Evolutionary conservation across 768 basidiomycete species (phyloP).

Genomic region (Tephrocybe sp.): DNA sequence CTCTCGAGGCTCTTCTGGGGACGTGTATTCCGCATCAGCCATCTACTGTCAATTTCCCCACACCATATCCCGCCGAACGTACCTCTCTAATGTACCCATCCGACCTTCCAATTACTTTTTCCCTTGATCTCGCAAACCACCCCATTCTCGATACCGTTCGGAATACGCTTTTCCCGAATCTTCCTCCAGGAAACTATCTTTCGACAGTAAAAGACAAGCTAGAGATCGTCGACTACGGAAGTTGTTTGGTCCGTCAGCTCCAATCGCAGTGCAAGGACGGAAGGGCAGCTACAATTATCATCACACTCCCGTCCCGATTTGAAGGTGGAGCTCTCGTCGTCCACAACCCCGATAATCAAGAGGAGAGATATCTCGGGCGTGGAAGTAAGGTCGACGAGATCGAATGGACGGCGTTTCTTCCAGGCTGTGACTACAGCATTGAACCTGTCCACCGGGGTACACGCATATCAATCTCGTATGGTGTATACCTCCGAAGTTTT

Average conservation of each 20-base stretch:
- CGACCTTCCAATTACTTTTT: constrained; percentile 68
- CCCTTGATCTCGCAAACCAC: constrained; percentile 78
- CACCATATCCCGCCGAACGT: constrained; percentile 42
- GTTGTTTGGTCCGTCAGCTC: constrained; percentile 54
- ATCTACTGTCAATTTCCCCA: constrained; percentile 43
- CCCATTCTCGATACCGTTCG: constrained; percentile 79
- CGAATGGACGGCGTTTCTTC: constrained; percentile 76
- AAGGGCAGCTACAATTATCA: constrained; percentile 66
- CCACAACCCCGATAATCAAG: constrained; percentile 48
- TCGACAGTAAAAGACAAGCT: constrained; percentile 65
- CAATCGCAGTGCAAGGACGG: constrained; percentile 57
- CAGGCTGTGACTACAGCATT: constrained; percentile 74
- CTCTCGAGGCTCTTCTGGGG: constrained; percentile 74
- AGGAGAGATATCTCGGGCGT: constrained; percentile 61
- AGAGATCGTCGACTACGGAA: constrained; percentile 63
- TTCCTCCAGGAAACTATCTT: constrained; percentile 69
- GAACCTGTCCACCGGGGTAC: constrained; percentile 71
- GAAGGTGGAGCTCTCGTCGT: constrained; percentile 66
- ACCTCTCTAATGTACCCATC: constrained; percentile 74
- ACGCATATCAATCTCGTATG: constrained; percentile 67
- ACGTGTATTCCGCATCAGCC: constrained; percentile 64
- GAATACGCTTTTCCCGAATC: constrained; percentile 65
- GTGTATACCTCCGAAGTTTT: constrained; percentile 65
- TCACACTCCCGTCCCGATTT: constrained; percentile 74
- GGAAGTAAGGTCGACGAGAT: constrained; percentile 64